Percentiles rank a stretch among this genome's conserved stretches.
These are phyloP conservation scores for Exophiala alcalophila DNA, from an alignment of 2,329 filamentous ascomycete genomes.

Conservation along the genomic window DNA sequence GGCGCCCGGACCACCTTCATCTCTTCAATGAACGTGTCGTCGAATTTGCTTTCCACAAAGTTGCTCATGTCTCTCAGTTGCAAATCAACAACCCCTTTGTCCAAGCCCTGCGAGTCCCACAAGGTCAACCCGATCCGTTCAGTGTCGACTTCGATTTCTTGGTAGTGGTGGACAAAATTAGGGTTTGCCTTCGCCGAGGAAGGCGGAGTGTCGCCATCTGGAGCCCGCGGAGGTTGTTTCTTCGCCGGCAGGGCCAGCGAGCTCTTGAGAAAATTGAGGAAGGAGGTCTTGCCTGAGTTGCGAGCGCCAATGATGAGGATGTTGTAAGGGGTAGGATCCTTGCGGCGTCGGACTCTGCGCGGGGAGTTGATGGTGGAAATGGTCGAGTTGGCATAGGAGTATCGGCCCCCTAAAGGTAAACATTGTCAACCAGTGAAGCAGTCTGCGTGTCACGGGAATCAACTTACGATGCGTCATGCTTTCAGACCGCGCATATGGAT, in stretches of 20 bases:
- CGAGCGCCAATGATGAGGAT: conserved; percentile 86
- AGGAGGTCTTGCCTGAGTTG: conserved; percentile 89
- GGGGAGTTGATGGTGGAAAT: conserved; percentile 91
- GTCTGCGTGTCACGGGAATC: background rate
- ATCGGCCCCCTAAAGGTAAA: conserved; percentile 60
- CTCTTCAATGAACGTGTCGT: conserved; percentile 95
- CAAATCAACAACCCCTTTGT: conserved; percentile 91
- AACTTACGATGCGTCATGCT: conserved; percentile 83
- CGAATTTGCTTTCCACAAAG: conserved; percentile 96
- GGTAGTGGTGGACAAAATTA: conserved; percentile 81
- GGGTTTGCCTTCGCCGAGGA: conserved; percentile 53
- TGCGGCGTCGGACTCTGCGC: conserved; percentile 84
- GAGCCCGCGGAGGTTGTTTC: conserved; percentile 62
- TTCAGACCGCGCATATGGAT: conserved; percentile 79
- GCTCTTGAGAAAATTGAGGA: conserved; percentile 90
- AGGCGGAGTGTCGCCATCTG: conserved; percentile 55
- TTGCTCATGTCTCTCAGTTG: conserved; percentile 87
- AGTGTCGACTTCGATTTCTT: conserved; percentile 90
- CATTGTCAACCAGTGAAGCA: too few relatives aligned
- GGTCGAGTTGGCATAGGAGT: conserved; percentile 91
- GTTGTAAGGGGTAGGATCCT: conserved; percentile 97
- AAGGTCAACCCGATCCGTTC: conserved; percentile 89
- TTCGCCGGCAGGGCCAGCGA: conserved; percentile 78
- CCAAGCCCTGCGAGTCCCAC: conserved; percentile 93
- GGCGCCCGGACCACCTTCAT: conserved; percentile 95